These are phyloP conservation scores for Candida boidinii DNA, from an alignment of 805 yeast species.

Conservation along the genomic window DNA sequence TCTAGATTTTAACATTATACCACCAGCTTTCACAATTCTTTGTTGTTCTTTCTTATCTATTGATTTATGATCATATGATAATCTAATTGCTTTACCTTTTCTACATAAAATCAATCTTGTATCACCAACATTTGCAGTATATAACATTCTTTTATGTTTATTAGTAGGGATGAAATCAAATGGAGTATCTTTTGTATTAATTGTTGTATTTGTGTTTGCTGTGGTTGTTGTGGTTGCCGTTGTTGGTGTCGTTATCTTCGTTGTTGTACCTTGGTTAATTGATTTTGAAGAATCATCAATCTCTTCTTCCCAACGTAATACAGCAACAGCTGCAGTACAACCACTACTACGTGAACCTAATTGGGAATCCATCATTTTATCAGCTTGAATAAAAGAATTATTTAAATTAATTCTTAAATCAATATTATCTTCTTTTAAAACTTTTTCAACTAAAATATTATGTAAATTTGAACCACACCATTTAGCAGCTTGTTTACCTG, in stretches of 20 bases:
- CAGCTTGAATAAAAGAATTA: conserved; percentile 69
- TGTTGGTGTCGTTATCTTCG: conserved; percentile 1
- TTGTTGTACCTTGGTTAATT: background rate
- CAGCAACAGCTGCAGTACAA: conserved; percentile 92
- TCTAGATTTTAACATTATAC: conserved; percentile 79
- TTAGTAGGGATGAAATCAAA: conserved; percentile 41
- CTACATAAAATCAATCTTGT: conserved; percentile 75
- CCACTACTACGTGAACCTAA: conserved; percentile 83
- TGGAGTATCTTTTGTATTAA: conserved; percentile 15
- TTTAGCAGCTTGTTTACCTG: conserved; percentile 86
- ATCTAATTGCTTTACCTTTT: conserved; percentile 62
- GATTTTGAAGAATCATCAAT: conserved; percentile 8
- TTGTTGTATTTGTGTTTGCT: conserved; percentile 1
- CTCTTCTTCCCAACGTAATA: conserved; percentile 70
- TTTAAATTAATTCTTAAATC: conserved; percentile 62
- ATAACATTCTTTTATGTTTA: conserved; percentile 63
- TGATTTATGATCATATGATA: conserved; percentile 92
- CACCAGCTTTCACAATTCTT: conserved; percentile 74
- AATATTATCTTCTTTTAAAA: conserved; percentile 34
- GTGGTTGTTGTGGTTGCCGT: background rate
- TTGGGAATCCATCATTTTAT: conserved; percentile 50
- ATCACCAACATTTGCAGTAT: conserved; percentile 95
- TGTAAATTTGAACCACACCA: conserved; percentile 92
- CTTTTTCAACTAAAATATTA: conserved; percentile 49
- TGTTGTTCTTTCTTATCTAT: conserved; percentile 69